Conservation (phyloP, 2,329 filamentous ascomycete species). For the Diaporthe citriasiana region DNA sequence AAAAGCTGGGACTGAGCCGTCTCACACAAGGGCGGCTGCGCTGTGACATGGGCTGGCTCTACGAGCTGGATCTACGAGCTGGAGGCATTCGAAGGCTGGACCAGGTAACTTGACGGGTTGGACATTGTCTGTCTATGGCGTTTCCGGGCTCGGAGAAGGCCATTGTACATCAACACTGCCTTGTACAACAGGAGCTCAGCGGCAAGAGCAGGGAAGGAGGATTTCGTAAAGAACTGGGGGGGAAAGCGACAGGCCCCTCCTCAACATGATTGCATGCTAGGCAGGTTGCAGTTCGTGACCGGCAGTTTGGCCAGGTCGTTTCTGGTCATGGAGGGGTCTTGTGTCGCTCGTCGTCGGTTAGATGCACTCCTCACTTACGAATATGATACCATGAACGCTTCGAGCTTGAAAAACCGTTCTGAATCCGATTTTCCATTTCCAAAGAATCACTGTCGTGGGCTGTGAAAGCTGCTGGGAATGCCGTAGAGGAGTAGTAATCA, state of each 20-base stretch:
- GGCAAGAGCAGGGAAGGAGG: slow-evolving; percentile 11
- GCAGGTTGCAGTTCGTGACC: slow-evolving; percentile 11
- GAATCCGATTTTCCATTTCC: background rate
- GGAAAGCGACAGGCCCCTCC: slow-evolving; percentile 1
- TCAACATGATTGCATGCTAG: background rate
- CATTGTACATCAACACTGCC: slow-evolving; percentile 32
- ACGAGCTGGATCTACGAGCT: background rate
- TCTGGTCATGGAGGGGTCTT: background rate
- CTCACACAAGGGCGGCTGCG: background rate
- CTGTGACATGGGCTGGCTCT: background rate
- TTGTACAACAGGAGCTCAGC: slow-evolving; percentile 32
- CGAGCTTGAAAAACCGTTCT: slow-evolving; percentile 10
- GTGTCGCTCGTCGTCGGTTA: slow-evolving; percentile 11
- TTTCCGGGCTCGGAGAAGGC: slow-evolving; percentile 11
- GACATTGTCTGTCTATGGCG: slow-evolving; percentile 1
- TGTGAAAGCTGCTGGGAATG: background rate
- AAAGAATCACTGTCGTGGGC: background rate
- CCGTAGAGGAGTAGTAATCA: background rate
- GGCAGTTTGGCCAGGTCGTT: background rate
- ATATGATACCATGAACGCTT: slow-evolving; percentile 27
- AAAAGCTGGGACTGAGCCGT: slow-evolving; percentile 33
- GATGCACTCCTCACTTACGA: slow-evolving; percentile 21
- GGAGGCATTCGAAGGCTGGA: background rate
- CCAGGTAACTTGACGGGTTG: background rate
- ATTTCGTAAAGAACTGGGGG: background rate